A percentile compares a stretch with the other conserved stretches of the same genome.
phyloP scores from a whole-genome alignment of 192 early-diverging fungal genomes.

The Fimicolochytrium jonesii region DNA sequence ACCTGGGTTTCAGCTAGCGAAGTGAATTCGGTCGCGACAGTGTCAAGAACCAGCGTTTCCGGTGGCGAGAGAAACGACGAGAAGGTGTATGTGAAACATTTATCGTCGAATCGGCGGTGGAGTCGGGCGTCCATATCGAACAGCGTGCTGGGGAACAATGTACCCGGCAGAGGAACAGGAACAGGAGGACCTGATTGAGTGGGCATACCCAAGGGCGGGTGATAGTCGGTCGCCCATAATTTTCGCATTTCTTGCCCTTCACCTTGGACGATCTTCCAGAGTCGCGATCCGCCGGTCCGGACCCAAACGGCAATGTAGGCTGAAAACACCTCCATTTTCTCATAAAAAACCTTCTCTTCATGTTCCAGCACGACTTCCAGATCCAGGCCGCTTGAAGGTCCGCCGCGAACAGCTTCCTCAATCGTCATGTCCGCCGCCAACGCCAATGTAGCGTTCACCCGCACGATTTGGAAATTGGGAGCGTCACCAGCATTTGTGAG shows the following conservation, averaged over 20 bases:
- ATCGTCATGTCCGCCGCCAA: neutral
- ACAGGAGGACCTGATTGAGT: too few relatives aligned
- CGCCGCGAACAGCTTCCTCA: neutral
- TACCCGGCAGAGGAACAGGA: too few relatives aligned
- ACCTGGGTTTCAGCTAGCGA: neutral
- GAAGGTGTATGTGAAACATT: conserved; percentile 29
- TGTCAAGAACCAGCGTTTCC: neutral
- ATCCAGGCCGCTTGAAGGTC: neutral
- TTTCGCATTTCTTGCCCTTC: neutral
- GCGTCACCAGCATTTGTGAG: conserved; percentile 18
- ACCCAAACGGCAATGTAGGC: conserved; percentile 27
- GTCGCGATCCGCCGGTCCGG: conserved; percentile 19
- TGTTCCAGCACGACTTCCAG: conserved; percentile 2
- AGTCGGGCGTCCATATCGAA: conserved; percentile 33
- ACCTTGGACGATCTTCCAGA: neutral
- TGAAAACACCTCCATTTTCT: conserved; percentile 27
- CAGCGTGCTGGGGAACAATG: conserved; percentile 25
- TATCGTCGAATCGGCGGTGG: neutral
- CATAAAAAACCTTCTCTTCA: conserved; percentile 11
- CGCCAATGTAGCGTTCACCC: neutral
- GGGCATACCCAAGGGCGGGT: too few relatives aligned
- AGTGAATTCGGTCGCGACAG: neutral
- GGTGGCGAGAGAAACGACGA: conserved; percentile 22
- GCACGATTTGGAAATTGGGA: conserved; percentile 21
- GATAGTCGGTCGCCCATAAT: neutral